A percentile compares a stretch with the other conserved stretches of the same genome.
These are phyloP conservation scores for Globisporangium cylindrosporum DNA, from an alignment of 352 stramenopile species.

Conservation along the genomic window DNA sequence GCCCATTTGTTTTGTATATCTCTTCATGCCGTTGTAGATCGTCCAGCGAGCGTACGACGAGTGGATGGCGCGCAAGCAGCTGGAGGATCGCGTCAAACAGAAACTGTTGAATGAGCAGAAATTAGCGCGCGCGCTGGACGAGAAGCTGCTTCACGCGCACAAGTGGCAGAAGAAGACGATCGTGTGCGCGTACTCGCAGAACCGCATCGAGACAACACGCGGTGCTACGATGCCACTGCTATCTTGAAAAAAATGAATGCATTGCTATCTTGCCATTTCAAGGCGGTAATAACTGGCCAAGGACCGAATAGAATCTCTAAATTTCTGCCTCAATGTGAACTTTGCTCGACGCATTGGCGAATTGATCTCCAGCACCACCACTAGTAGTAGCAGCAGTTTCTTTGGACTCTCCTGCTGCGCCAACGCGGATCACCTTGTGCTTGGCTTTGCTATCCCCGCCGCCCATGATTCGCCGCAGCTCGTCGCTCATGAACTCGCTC, in stretches of 20 bases:
- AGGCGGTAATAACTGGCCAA: background rate
- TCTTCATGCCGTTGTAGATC: slow-evolving; percentile 4
- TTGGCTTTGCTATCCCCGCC: slow-evolving; percentile 21
- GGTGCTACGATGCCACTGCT: slow-evolving; percentile 10
- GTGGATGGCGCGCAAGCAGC: slow-evolving; percentile 47
- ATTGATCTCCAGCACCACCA: background rate
- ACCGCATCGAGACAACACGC: slow-evolving; percentile 13
- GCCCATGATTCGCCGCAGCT: slow-evolving; percentile 65
- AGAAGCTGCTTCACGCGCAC: slow-evolving; percentile 33
- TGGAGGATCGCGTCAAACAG: slow-evolving; percentile 45
- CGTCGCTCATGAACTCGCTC: slow-evolving; percentile 80
- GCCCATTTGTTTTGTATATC: background rate
- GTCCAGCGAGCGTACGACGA: slow-evolving; percentile 23
- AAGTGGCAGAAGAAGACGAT: slow-evolving; percentile 66
- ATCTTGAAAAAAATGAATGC: background rate
- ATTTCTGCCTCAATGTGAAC: slow-evolving; percentile 45
- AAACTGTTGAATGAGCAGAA: slow-evolving; percentile 28
- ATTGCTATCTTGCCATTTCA: background rate
- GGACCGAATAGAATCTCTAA: slow-evolving; percentile 5
- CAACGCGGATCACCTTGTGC: slow-evolving; percentile 42
- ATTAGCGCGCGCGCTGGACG: slow-evolving; percentile 22
- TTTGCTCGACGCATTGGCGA: slow-evolving; percentile 20
- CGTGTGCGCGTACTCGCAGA: slow-evolving; percentile 72
- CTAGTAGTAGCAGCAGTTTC: slow-evolving; percentile 1
- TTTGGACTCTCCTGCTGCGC: background rate